Percentiles rank a stretch among this genome's conserved stretches.
Evolutionary conservation across 371 early-diverging fungal genomes (phyloP).

Genomic region (Capillidium rhysosporum): DNA sequence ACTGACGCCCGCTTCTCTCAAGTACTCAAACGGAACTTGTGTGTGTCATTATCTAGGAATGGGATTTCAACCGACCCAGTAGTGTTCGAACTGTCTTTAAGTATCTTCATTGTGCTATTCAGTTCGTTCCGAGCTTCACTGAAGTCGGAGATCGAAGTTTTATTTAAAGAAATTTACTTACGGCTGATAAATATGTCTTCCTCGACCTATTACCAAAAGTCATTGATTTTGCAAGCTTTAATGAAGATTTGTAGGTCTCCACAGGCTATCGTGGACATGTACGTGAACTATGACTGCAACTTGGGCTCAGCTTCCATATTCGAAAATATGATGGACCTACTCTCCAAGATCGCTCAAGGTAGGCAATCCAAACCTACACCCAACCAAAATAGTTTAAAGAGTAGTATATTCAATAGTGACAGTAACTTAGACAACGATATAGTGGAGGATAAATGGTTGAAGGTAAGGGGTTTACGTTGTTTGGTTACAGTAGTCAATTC

Average conservation of each 20-base stretch:
- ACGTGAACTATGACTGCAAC: conserved; percentile 88
- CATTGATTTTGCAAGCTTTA: conserved; percentile 20
- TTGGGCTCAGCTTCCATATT: conserved; percentile 21
- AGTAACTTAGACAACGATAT: neutral
- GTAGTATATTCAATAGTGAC: conserved; percentile 19
- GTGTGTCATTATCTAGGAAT: conserved; percentile 35
- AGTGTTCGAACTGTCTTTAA: conserved; percentile 64
- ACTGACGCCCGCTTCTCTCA: conserved; percentile 22
- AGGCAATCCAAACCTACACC: conserved; percentile 16
- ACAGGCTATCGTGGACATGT: conserved; percentile 77
- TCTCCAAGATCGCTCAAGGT: conserved; percentile 4
- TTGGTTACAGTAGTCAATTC: conserved; percentile 4
- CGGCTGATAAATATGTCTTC: conserved; percentile 45
- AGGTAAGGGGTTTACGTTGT: neutral
- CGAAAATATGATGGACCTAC: conserved; percentile 12
- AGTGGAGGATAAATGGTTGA: conserved; percentile 1
- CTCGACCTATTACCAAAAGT: conserved; percentile 22
- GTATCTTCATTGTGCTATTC: conserved; percentile 59
- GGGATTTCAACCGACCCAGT: conserved; percentile 38
- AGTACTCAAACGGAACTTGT: conserved; percentile 40
- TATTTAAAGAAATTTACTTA: conserved; percentile 49
- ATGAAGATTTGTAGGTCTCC: conserved; percentile 47
- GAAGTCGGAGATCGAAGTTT: conserved; percentile 55
- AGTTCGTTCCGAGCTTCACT: conserved; percentile 43
- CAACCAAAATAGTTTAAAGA: conserved; percentile 20